Percentiles rank a stretch among this genome's conserved stretches.
These are phyloP conservation scores for Alternaria ethzedia DNA, from an alignment of 2,329 filamentous ascomycete genomes.

Conservation along the genomic window DNA sequence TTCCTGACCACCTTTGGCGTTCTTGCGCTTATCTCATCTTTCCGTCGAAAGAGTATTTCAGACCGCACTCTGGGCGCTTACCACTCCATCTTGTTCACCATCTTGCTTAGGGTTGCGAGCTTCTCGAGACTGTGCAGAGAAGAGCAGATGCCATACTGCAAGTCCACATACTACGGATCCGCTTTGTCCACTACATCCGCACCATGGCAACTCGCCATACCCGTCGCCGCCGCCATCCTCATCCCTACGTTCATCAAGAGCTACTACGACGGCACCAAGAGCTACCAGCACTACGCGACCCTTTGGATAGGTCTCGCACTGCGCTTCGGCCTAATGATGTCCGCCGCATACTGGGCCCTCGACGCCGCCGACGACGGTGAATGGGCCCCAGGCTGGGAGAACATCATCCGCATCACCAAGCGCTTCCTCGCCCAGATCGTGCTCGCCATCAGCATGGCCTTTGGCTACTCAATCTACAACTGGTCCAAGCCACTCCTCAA, in stretches of 20 bases:
- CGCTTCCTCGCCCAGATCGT: slow-evolving; percentile 81
- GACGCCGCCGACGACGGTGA: slow-evolving; percentile 86
- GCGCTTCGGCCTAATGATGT: slow-evolving; percentile 75
- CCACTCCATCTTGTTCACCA: slow-evolving; percentile 82
- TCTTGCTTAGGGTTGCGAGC: slow-evolving; percentile 80
- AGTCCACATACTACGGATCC: slow-evolving; percentile 94
- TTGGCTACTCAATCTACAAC: slow-evolving; percentile 82
- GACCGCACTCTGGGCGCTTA: slow-evolving; percentile 80
- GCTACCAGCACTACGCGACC: slow-evolving; percentile 84
- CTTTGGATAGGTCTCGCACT: slow-evolving; percentile 84
- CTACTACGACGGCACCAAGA: slow-evolving; percentile 81
- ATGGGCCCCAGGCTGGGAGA: slow-evolving; percentile 68
- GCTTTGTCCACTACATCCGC: slow-evolving; percentile 90
- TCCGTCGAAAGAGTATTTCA: slow-evolving; percentile 70
- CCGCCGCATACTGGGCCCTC: slow-evolving; percentile 84
- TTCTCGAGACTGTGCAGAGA: slow-evolving; percentile 93
- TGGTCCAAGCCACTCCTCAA: slow-evolving; percentile 86
- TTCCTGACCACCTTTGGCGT: slow-evolving; percentile 88
- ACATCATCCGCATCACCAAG: slow-evolving; percentile 72
- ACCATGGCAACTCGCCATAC: slow-evolving; percentile 84
- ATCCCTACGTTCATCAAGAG: slow-evolving; percentile 78
- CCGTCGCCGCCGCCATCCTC: slow-evolving; percentile 73
- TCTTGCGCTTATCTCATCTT: slow-evolving; percentile 74
- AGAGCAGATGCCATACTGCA: slow-evolving; percentile 97
- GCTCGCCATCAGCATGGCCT: slow-evolving; percentile 79